Conservation (phyloP, 768 basidiomycete species). For the Tricholoma sp. region DNA sequence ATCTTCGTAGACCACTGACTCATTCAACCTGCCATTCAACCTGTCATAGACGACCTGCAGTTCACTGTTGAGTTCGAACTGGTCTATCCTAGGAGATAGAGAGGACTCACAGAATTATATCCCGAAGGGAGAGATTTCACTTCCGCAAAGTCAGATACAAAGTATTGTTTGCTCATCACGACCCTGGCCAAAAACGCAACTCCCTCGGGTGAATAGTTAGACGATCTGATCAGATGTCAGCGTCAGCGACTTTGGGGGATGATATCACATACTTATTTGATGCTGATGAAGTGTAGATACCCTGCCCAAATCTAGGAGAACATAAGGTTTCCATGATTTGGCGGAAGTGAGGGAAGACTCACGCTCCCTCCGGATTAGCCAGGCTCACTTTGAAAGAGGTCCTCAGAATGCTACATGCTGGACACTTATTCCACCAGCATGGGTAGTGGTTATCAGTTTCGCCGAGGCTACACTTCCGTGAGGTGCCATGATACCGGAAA, state of each 20-base stretch:
- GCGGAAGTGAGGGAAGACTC: no score
- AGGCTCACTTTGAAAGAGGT: slow-evolving; percentile 28
- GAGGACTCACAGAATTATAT: slow-evolving; percentile 23
- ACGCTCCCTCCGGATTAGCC: slow-evolving; percentile 23
- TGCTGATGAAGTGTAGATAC: slow-evolving; percentile 5
- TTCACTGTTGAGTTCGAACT: neutral
- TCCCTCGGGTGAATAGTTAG: neutral
- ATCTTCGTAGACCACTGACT: slow-evolving; percentile 26
- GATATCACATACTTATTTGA: slow-evolving; percentile 6
- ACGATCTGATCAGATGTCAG: neutral
- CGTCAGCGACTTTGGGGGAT: neutral
- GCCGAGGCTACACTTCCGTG: slow-evolving; percentile 21
- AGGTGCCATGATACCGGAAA: slow-evolving; percentile 28
- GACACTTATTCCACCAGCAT: slow-evolving; percentile 18
- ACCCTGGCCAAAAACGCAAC: neutral
- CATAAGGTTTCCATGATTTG: no score
- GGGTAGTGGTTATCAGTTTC: slow-evolving; percentile 15
- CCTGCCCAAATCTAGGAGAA: neutral
- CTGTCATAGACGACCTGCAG: slow-evolving; percentile 7
- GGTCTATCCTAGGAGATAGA: no score
- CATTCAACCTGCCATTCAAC: slow-evolving; percentile 16
- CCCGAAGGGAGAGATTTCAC: slow-evolving; percentile 15
- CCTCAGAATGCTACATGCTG: slow-evolving; percentile 23
- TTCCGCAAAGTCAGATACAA: neutral
- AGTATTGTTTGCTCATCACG: neutral